Conservation (phyloP, 2,329 filamentous ascomycete species). For the Corynespora cassiicola region DNA sequence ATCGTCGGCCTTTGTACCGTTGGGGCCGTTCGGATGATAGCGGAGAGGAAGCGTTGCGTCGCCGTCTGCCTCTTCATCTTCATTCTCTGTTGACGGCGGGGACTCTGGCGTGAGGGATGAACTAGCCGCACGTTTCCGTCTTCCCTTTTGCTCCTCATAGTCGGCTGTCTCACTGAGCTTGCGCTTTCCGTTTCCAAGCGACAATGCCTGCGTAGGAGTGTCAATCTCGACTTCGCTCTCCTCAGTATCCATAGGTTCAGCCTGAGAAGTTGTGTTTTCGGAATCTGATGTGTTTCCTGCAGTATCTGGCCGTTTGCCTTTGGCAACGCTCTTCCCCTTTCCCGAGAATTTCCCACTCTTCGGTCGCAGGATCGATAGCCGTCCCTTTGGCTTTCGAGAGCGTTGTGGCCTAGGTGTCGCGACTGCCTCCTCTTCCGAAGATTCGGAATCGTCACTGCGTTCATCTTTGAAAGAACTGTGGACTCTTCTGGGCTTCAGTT, state of each 20-base stretch:
- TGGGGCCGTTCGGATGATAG: constrained; percentile 17
- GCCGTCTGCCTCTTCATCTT: constrained; percentile 13
- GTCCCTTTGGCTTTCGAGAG: constrained; percentile 29
- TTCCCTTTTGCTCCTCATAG: constrained; percentile 19
- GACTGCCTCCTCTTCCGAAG: constrained; percentile 24
- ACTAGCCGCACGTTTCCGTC: constrained; percentile 37
- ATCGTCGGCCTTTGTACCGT: constrained; percentile 5
- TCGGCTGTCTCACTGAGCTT: constrained; percentile 26
- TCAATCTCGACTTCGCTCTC: constrained; percentile 27
- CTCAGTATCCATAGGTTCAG: too few relatives aligned
- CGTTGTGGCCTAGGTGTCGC: constrained; percentile 28
- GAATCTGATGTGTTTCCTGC: constrained; percentile 20
- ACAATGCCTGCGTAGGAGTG: constrained; percentile 35
- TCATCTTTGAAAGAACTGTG: constrained; percentile 30
- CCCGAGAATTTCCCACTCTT: constrained; percentile 43
- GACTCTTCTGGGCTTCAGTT: constrained; percentile 36
- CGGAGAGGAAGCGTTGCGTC: constrained; percentile 33
- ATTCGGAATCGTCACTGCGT: constrained; percentile 27
- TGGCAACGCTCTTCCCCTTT: constrained; percentile 34
- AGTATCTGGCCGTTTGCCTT: constrained; percentile 5
- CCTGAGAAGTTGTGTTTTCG: constrained; percentile 21
- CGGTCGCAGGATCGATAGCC: constrained; percentile 43
- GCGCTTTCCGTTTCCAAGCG: constrained; percentile 33
- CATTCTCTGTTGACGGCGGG: constrained; percentile 22
- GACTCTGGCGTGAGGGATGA: constrained; percentile 25